Evolutionary conservation across 2,329 filamentous ascomycete species (phyloP).

Genomic region (Botrytis aclada): DNA sequence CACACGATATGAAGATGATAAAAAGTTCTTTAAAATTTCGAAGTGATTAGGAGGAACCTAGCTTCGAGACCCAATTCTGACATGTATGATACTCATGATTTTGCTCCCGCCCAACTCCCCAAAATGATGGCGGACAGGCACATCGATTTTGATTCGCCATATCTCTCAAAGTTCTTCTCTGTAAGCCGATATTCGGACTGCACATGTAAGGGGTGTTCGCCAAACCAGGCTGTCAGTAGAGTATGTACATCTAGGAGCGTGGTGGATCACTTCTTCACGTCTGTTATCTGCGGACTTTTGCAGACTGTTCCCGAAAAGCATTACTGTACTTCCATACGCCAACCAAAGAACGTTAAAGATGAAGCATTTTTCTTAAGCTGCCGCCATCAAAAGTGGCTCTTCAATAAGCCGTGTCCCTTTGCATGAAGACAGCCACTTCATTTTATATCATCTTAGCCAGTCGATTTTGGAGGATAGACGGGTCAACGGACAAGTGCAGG

Average conservation of each 20-base stretch:
- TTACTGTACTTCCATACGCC: neutral
- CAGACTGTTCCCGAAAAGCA: neutral
- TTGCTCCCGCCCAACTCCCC: neutral
- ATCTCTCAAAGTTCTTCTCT: neutral
- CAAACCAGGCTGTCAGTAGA: too few relatives aligned
- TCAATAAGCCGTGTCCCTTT: neutral
- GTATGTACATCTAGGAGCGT: too few relatives aligned
- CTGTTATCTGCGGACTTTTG: neutral
- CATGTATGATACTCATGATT: neutral
- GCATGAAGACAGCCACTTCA: neutral
- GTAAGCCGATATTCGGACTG: neutral
- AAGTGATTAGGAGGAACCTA: neutral
- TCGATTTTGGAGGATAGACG: neutral
- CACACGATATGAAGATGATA: too few relatives aligned
- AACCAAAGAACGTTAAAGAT: neutral
- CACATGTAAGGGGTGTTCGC: fast-evolving
- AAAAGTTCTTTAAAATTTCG: neutral
- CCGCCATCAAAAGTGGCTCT: too few relatives aligned
- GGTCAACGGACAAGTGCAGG: neutral
- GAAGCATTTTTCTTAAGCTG: neutral
- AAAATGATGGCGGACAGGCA: neutral
- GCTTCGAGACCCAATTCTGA: neutral
- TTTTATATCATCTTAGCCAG: neutral
- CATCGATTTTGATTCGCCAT: neutral
- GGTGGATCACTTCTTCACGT: neutral